A percentile compares a stretch with the other conserved stretches of the same genome.
Conservation (phyloP, 331 rosid genomes). For the Malus hybrid region DNA sequence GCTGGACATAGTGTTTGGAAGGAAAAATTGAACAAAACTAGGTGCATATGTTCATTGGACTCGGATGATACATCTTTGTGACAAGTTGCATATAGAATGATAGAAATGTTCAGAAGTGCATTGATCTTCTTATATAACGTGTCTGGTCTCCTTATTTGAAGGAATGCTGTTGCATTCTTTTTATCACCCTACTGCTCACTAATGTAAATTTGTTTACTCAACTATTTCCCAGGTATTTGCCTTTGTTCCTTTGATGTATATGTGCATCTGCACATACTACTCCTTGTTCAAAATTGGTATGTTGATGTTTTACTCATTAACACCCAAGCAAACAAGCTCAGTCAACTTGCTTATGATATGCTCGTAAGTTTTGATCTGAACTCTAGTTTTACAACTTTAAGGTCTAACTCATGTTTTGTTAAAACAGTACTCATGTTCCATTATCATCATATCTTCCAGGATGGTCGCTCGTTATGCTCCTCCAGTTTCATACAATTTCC, state of each 20-base stretch:
- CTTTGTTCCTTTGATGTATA: constrained; percentile 89
- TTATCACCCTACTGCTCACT: neutral
- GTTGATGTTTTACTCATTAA: constrained; percentile 82
- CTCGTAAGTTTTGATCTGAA: constrained; percentile 65
- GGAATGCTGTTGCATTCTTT: neutral
- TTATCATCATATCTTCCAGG: constrained; percentile 30
- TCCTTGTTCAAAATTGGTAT: constrained; percentile 89
- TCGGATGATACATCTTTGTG: neutral
- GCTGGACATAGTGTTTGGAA: neutral
- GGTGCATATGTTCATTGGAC: neutral
- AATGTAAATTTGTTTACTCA: neutral
- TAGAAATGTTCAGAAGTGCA: neutral
- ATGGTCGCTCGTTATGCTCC: constrained; percentile 99
- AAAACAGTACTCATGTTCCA: constrained; percentile 7
- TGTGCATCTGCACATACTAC: constrained; percentile 96
- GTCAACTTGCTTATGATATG: constrained; percentile 98
- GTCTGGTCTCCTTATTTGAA: neutral
- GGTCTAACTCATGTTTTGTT: neutral
- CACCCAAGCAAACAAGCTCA: constrained; percentile 90
- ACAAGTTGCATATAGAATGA: neutral
- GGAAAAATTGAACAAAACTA: neutral
- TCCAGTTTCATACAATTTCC: constrained; percentile 90
- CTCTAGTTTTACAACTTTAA: neutral
- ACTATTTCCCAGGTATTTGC: constrained; percentile 63
- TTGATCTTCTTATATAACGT: neutral